phyloP scores from a whole-genome alignment of 1,284 basidiomycete species.

The Ganoderma sp. region DNA sequence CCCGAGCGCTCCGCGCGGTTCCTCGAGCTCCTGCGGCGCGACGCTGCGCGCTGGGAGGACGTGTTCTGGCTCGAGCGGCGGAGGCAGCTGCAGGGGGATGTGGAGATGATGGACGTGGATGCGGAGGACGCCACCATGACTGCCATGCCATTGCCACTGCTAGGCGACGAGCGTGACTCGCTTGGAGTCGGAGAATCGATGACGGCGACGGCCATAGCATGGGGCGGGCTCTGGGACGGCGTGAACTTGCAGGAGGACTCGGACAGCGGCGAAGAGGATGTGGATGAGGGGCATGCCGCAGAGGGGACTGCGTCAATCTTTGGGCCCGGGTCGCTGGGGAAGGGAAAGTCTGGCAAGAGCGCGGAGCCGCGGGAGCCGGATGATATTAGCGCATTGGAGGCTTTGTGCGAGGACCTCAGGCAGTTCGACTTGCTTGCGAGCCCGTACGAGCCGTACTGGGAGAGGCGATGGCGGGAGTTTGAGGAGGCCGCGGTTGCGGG shows the following conservation, averaged over 20 bases:
- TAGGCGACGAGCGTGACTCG: too few relatives aligned
- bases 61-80: background rate
- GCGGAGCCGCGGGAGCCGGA: background rate
- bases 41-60: conserved; percentile 4
- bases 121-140: background rate
- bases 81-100: background rate
- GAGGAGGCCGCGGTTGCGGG: conserved; percentile 2
- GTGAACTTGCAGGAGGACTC: background rate
- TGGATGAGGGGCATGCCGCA: background rate
- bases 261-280: background rate
- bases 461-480: conserved; percentile 21
- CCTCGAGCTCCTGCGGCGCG: conserved; percentile 1
- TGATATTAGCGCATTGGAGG: conserved; percentile 11
- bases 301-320: background rate
- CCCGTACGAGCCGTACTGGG: conserved; percentile 30
- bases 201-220: background rate
- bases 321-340: background rate
- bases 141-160: too few relatives aligned
- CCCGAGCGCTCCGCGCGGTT: background rate
- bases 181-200: background rate
- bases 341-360: background rate
- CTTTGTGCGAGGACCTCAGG: conserved; percentile 16
- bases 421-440: conserved; percentile 25
- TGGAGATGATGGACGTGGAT: background rate
- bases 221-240: background rate